Base-by-base conservation (phyloP, 495 filamentous ascomycete genomes). In the Cryomyces minteri region DNA sequence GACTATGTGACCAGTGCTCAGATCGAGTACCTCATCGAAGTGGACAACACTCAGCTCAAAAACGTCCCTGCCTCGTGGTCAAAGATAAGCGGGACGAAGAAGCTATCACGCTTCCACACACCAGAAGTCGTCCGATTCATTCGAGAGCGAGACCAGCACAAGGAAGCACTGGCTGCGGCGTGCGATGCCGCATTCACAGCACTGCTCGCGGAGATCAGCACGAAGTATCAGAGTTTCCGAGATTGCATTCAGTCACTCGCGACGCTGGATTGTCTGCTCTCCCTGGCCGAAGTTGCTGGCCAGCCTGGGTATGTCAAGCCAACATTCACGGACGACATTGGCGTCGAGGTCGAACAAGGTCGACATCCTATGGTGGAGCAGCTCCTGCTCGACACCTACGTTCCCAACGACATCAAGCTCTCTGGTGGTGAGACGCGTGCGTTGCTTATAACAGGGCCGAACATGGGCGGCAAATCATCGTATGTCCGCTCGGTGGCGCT, bases 331-430 rank as follows among this genome's bases (percentile, higher is more conserved):
- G 66, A 80, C 2, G 70, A 78, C 5, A 73, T 73, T 18, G 72
- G 77, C 46, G 79, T 99, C 46, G 58, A 69, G 49, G 77, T 99
- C 49, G 61, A 71, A 36, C 73, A 73, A 43, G 90, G 86, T 43
- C 79, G 90, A 4, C 92, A 99, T 63, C 90, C 90, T 30, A 95
- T 96, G 77, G 86, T 94, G 36, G 90, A 99, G 58, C 84, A 88
- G 51, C 75, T 94, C 7, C 71, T 96, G 5, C 71, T 87, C 6
- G 77, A 82, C 45, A 69, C 76, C 37, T 99, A 96, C 67, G 88
- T 99, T 44, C 90, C 90, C 33, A 96, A 96, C 63, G 76, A 80
- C 56, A 86, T 84, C 30, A 58, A 74, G 6, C 76, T 99, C 38
- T 57, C 66, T 29, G 65, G 73, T 10, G 60, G 76, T 12, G 64